These are phyloP conservation scores for Triangularia verruculosa DNA, from an alignment of 2,329 filamentous ascomycete species.

Conservation along the genomic window DNA sequence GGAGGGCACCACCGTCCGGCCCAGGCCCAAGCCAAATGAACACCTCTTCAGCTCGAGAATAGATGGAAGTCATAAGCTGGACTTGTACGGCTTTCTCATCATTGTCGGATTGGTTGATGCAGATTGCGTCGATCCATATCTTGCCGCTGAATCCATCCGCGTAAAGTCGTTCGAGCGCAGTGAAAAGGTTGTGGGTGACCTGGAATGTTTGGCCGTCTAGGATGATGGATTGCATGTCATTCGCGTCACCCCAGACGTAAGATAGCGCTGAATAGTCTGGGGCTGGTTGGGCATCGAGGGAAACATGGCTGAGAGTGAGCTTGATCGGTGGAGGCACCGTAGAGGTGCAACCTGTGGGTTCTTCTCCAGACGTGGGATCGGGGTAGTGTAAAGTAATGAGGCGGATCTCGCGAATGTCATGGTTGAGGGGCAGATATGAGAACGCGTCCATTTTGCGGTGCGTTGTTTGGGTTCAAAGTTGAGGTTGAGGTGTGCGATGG, in stretches of 20 bases:
- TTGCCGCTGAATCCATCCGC: neutral
- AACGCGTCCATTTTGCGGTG: neutral
- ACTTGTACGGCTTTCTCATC: slow-evolving; percentile 18
- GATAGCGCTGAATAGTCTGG: slow-evolving; percentile 5
- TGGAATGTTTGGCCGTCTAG: neutral
- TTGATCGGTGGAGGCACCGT: neutral
- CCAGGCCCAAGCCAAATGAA: slow-evolving; percentile 10
- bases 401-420: slow-evolving; percentile 9
- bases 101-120: slow-evolving; percentile 18
- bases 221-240: neutral
- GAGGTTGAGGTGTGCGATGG: no score
- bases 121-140: slow-evolving; percentile 19
- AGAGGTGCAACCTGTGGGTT: neutral
- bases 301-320: neutral
- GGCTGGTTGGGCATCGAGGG: neutral
- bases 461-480: no score
- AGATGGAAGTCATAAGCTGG: slow-evolving; percentile 15
- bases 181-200: slow-evolving; percentile 10
- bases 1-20: neutral
- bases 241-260: slow-evolving; percentile 12
- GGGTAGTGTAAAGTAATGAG: slow-evolving; percentile 11
- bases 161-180: neutral
- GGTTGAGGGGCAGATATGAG: slow-evolving; percentile 10
- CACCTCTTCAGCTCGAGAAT: neutral
- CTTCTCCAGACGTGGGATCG: neutral